These are phyloP conservation scores for Tubosaeta sp. DNA, from an alignment of 768 basidiomycete species.

Conservation along the genomic window DNA sequence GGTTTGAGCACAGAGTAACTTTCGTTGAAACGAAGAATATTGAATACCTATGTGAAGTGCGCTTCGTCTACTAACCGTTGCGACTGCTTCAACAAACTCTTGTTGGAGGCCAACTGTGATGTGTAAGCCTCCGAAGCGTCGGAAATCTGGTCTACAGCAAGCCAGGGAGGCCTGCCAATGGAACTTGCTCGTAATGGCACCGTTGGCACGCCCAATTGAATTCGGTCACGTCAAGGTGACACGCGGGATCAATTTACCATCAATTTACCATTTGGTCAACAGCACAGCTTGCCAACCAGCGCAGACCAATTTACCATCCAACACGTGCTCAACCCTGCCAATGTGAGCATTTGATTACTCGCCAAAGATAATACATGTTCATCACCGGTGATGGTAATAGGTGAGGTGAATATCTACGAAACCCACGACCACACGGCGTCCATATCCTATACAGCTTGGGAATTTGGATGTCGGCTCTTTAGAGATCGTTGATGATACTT, in stretches of 20 bases:
- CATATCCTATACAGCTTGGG: too few relatives aligned
- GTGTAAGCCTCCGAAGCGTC: neutral
- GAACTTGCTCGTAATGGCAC: neutral
- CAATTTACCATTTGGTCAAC: too few relatives aligned
- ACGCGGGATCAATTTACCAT: neutral
- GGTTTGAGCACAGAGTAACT: neutral
- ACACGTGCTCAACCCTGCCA: neutral
- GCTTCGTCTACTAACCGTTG: neutral
- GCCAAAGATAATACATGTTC: too few relatives aligned
- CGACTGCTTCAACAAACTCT: neutral
- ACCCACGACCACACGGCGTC: too few relatives aligned
- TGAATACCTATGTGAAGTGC: neutral
- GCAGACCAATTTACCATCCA: too few relatives aligned
- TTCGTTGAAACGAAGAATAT: neutral
- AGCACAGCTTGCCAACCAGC: too few relatives aligned
- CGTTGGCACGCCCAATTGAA: neutral
- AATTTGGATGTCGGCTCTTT: neutral
- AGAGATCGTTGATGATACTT: neutral
- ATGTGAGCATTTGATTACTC: too few relatives aligned
- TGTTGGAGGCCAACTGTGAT: neutral
- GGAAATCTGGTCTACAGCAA: conserved; percentile 2
- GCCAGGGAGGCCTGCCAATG: conserved; percentile 1
- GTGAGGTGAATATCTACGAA: too few relatives aligned
- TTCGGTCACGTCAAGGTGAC: neutral
- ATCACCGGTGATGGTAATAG: too few relatives aligned